These are phyloP conservation scores for Ophiostoma piceae DNA, from an alignment of 2,329 filamentous ascomycete genomes.

Conservation along the genomic window DNA sequence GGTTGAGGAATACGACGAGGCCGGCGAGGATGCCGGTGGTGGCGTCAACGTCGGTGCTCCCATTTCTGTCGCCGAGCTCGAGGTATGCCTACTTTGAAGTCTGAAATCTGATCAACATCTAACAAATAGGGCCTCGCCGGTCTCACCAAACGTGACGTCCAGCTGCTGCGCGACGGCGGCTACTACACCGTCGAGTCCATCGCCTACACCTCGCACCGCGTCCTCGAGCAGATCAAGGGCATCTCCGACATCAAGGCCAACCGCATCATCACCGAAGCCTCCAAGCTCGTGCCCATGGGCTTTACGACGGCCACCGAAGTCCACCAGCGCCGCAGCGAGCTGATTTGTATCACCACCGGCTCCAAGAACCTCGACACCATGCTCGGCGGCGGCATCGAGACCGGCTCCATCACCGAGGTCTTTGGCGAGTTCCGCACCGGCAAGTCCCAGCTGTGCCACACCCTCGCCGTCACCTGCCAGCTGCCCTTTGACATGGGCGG, in stretches of 20 bases:
- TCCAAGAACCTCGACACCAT: constrained; percentile 96
- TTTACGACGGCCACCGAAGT: constrained; percentile 99
- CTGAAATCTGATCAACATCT: background rate
- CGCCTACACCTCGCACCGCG: constrained; percentile 79
- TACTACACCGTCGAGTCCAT: constrained; percentile 95
- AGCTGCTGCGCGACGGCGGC: constrained; percentile 83
- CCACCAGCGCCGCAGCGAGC: constrained; percentile 91
- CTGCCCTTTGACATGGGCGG: constrained; percentile 98
- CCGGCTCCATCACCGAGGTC: constrained; percentile 94
- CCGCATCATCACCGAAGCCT: constrained; percentile 86
- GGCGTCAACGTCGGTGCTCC: constrained; percentile 85
- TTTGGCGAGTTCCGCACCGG: constrained; percentile 98
- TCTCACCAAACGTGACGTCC: constrained; percentile 91
- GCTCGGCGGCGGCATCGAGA: constrained; percentile 90
- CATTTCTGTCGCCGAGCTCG: constrained; percentile 76
- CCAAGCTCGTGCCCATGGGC: constrained; percentile 95
- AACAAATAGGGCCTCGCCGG: constrained; percentile 70
- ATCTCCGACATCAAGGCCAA: constrained; percentile 95
- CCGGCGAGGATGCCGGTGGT: constrained; percentile 60
- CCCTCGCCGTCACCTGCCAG: constrained; percentile 95
- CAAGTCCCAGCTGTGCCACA: constrained; percentile 98
- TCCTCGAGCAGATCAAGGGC: constrained; percentile 91
- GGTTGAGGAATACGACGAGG: constrained; percentile 62
- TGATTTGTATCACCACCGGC: constrained; percentile 96
- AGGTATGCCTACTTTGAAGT: constrained; percentile 52